phyloP scores from a whole-genome alignment of 2,329 filamentous ascomycete genomes.

The Colletotrichum sp. region DNA sequence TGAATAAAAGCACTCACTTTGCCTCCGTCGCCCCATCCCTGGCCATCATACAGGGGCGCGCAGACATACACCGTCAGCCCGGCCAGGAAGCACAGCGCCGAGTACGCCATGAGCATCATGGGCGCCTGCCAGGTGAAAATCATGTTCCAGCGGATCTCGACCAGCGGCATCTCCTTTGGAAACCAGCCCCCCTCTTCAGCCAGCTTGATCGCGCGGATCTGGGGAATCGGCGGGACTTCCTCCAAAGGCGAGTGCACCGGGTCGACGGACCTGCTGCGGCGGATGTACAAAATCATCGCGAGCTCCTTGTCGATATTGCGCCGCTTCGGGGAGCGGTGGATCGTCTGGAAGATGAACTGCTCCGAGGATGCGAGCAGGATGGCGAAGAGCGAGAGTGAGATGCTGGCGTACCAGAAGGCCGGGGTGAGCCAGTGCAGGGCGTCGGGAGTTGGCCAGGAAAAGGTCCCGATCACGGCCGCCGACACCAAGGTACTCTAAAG shows the following conservation, averaged over 20 bases:
- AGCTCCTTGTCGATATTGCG: slow-evolving; percentile 16
- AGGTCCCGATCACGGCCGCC: slow-evolving; percentile 30
- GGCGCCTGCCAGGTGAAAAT: slow-evolving; percentile 33
- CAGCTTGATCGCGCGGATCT: slow-evolving; percentile 15
- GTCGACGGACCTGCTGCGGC: slow-evolving; percentile 1
- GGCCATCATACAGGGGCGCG: slow-evolving; percentile 26
- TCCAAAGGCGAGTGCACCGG: slow-evolving; percentile 11
- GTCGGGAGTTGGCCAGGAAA: slow-evolving; percentile 28
- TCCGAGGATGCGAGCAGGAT: slow-evolving; percentile 30
- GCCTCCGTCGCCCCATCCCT: slow-evolving; percentile 16
- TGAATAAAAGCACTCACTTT: slow-evolving; percentile 14
- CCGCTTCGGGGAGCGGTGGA: slow-evolving; percentile 21
- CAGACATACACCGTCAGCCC: slow-evolving; percentile 27
- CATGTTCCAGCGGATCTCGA: slow-evolving; percentile 31
- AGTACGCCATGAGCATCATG: slow-evolving; percentile 31
- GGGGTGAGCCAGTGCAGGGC: slow-evolving; percentile 28
- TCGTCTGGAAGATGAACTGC: slow-evolving; percentile 28
- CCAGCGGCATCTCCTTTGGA: slow-evolving; percentile 18
- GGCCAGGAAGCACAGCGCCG: slow-evolving; percentile 26
- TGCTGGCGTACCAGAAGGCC: slow-evolving; percentile 27
- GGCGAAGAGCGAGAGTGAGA: slow-evolving; percentile 29
- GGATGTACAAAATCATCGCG: slow-evolving; percentile 24
- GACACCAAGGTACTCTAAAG: slow-evolving; percentile 27
- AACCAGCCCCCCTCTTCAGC: slow-evolving; percentile 15
- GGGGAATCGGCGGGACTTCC: slow-evolving; percentile 16